Percentiles rank a stretch among this genome's conserved stretches.
Conservation (phyloP, 2,329 filamentous ascomycete species). For the Trichoderma hamatum region DNA sequence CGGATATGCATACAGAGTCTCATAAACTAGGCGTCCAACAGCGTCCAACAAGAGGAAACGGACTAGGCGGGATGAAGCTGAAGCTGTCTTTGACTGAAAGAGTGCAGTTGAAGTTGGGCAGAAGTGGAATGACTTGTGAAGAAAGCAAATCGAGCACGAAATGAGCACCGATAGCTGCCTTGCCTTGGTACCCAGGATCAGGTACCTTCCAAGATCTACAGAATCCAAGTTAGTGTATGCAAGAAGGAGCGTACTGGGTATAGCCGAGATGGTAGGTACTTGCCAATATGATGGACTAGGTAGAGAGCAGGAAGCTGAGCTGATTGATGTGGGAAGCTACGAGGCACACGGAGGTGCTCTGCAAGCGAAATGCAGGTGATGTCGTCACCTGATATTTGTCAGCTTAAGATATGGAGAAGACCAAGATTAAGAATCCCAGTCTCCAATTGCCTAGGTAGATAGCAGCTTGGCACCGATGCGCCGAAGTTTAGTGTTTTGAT, state of each 20-base stretch:
- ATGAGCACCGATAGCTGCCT: conserved; percentile 14
- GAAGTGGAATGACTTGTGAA: not conserved
- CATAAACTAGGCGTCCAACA: conserved; percentile 32
- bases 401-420: not conserved
- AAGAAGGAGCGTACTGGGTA: not conserved
- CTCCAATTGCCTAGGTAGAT: not conserved
- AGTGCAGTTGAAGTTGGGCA: conserved; percentile 10
- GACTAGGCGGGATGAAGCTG: conserved; percentile 26
- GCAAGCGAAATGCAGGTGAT: conserved; percentile 7
- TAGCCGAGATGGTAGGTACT: not conserved
- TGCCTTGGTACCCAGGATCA: not conserved
- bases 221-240: not conserved
- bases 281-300: not conserved
- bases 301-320: not conserved
- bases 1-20: conserved; percentile 47
- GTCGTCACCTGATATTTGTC: not conserved
- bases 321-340: not conserved
- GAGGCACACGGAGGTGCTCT: not conserved
- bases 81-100: conserved; percentile 18
- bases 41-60: conserved; percentile 24
- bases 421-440: not conserved
- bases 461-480: not conserved
- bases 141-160: conserved; percentile 8
- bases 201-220: conserved; percentile 6
- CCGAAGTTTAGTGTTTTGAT: not conserved